phyloP scores from a whole-genome alignment of 108 stramenopile species.

The Cyclostephanos tholiformis region DNA sequence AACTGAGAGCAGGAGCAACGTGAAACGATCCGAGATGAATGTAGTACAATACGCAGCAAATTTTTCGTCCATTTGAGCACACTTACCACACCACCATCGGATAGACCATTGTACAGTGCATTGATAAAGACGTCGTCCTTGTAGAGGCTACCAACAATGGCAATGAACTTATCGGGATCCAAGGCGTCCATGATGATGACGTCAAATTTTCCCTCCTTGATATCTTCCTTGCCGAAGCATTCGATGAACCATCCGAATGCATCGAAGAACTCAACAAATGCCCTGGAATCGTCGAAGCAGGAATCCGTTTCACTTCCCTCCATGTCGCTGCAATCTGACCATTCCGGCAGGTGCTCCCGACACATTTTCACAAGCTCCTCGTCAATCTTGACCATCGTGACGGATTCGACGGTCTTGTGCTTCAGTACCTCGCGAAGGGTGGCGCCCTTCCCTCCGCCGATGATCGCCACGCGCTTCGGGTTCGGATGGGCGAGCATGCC shows the following conservation, averaged over 20 bases:
- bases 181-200: conserved; percentile 47
- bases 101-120: conserved; percentile 27
- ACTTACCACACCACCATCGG: conserved; percentile 28
- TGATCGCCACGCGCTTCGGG: conserved; percentile 88
- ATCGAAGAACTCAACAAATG: conserved; percentile 47
- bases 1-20: conserved; percentile 9
- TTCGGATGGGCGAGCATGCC: conserved; percentile 86
- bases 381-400: conserved; percentile 83
- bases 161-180: conserved; percentile 33
- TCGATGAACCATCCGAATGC: conserved; percentile 65
- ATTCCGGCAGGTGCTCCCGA: conserved; percentile 47
- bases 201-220: conserved; percentile 17
- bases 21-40: not conserved
- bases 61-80: not conserved
- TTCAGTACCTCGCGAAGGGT: no score
- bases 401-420: conserved; percentile 69
- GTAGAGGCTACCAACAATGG: conserved; percentile 34
- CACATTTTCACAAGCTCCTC: conserved; percentile 55
- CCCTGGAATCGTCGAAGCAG: conserved; percentile 71
- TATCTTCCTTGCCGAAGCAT: conserved; percentile 22
- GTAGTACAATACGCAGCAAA: not conserved
- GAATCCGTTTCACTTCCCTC: conserved; percentile 27
- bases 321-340: conserved; percentile 61
- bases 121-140: conserved; percentile 21
- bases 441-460: conserved; percentile 95